phyloP scores from a whole-genome alignment of 1,284 basidiomycete species.

The Mycosarcoma maydis region DNA sequence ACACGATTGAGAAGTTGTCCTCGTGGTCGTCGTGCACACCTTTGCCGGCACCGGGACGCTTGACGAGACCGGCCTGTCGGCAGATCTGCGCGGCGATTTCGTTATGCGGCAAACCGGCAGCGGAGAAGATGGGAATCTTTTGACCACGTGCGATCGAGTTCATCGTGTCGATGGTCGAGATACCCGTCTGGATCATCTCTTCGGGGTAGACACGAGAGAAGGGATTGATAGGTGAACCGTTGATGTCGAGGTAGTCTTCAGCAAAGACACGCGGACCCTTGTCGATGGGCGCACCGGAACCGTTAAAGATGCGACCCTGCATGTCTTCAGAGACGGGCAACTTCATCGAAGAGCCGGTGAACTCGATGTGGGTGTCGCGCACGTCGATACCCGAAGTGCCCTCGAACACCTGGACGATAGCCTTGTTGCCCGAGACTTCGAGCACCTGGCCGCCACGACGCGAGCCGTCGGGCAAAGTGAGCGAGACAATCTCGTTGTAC shows the following conservation, averaged over 20 bases:
- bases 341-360: slow-evolving; percentile 98
- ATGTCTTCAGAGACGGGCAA: slow-evolving; percentile 99
- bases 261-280: slow-evolving; percentile 99
- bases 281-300: slow-evolving; percentile 96
- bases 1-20: slow-evolving; percentile 99
- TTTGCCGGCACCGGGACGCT: slow-evolving; percentile 71
- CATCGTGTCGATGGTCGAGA: slow-evolving; percentile 77
- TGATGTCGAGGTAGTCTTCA: slow-evolving; percentile 99
- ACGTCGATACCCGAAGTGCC: slow-evolving; percentile 98
- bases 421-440: slow-evolving; percentile 98
- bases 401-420: slow-evolving; percentile 97
- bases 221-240: slow-evolving; percentile 99
- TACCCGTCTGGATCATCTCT: slow-evolving; percentile 99
- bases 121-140: slow-evolving; percentile 99
- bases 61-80: slow-evolving; percentile 97
- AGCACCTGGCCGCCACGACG: slow-evolving; percentile 96
- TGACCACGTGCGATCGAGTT: slow-evolving; percentile 99
- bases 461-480: slow-evolving; percentile 94
- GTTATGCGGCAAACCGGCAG: slow-evolving; percentile 98
- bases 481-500: slow-evolving; percentile 99
- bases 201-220: slow-evolving; percentile 99
- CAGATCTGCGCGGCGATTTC: slow-evolving; percentile 99
- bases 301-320: slow-evolving; percentile 99
- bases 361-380: slow-evolving; percentile 95
- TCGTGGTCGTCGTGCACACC: slow-evolving; percentile 98